Evolutionary conservation across 2,329 filamentous ascomycete genomes (phyloP), one percentile per base, ranked within the genome.

Genomic region (Arthrobotrys megalospora): DNA sequence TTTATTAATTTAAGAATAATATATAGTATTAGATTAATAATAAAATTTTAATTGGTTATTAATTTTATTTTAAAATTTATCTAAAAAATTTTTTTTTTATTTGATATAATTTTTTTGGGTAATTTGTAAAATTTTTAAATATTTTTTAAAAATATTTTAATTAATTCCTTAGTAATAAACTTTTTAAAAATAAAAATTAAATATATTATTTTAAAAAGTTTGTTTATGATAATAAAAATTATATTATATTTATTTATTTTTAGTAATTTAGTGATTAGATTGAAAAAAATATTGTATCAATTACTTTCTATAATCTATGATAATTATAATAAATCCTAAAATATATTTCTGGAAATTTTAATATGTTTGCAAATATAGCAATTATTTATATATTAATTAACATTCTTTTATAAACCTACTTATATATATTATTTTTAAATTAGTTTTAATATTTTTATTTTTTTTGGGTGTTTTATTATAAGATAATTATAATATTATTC

Each of bases 391-490:
- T 53, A 53, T 5, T 32, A 53, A 53, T 28, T 53, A 32, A 34
- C 14, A 53, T 53, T 14, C 32, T 32, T 53, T 32, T 32, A 53
- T 32, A 53, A 19, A 32, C 19, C 14, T 6, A 32, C 12, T 32
- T 53, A 53, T 32, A 32, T 53, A 53, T 53, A 53, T 12, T 63
- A 10, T 28, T 14, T 45, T 63, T 63, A 63, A 43, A 63, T 63
- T 63, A 43, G 45, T 43, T 43, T n/a, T 24, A 43, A 28, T 43
- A 62, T 62, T 62, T 12, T 62, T 1, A 16, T 62, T 62, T 62
- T 36, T 16, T 63, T 43, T 43, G 12, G 28, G 21, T 63, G 21
- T 34, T 58, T 11, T 58, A 34, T 8, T 21, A 21, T 45, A 36
- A 41, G 32, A 48, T 65, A 28, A 48, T 65, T 28, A 32, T 65